Evolutionary conservation across 2,329 filamentous ascomycete species (phyloP).

Genomic region (Didymella pomorum): DNA sequence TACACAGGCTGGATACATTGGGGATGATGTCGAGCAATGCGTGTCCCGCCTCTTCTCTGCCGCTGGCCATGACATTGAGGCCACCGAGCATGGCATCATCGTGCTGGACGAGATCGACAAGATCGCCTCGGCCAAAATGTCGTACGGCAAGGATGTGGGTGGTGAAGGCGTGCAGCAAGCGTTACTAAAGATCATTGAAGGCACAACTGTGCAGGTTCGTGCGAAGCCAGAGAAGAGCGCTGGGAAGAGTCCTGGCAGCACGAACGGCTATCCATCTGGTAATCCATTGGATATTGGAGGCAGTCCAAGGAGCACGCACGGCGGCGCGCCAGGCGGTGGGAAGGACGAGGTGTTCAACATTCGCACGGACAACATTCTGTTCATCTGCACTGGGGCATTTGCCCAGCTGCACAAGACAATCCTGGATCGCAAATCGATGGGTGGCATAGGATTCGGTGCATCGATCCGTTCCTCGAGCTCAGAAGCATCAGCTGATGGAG

Average conservation of each 20-base stretch:
- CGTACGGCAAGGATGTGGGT: constrained; percentile 90
- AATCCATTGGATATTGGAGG: constrained; percentile 28
- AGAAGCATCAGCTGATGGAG: constrained; percentile 63
- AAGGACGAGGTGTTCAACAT: constrained; percentile 74
- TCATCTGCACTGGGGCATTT: constrained; percentile 96
- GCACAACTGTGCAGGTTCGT: constrained; percentile 90
- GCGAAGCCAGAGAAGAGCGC: constrained; percentile 77
- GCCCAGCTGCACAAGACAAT: constrained; percentile 89
- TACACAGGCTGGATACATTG: constrained; percentile 96
- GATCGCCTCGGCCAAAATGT: constrained; percentile 86
- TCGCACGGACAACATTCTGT: constrained; percentile 94
- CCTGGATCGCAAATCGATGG: constrained; percentile 83
- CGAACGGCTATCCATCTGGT: constrained; percentile 22
- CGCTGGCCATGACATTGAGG: constrained; percentile 84
- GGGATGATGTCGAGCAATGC: constrained; percentile 95
- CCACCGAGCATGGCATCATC: constrained; percentile 90
- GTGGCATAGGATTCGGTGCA: constrained; percentile 90
- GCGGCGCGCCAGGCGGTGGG: constrained; percentile 29
- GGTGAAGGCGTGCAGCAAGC: constrained; percentile 98
- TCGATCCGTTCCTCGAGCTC: constrained; percentile 68
- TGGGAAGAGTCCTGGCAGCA: constrained; percentile 33
- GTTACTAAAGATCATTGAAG: constrained; percentile 93
- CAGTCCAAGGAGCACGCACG: constrained; percentile 25
- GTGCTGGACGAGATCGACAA: constrained; percentile 98
- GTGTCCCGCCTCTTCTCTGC: constrained; percentile 90